Conservation (phyloP, 116 monocot genomes). For the Dioscorea cayenensis region DNA sequence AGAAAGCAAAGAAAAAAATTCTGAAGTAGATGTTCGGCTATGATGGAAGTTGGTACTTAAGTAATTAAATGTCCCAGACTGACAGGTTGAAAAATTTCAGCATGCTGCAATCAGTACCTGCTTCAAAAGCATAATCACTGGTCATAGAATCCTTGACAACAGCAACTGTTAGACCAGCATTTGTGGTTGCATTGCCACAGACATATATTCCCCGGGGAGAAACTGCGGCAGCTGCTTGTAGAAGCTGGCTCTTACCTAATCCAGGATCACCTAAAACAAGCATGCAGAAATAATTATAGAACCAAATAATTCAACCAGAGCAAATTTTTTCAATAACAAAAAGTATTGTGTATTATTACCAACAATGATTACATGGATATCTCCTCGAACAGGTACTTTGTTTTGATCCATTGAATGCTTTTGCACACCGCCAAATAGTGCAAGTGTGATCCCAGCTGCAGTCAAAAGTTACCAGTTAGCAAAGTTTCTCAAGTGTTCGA, state of each 20-base stretch:
- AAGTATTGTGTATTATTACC: slow-evolving; percentile 31
- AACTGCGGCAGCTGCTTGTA: slow-evolving; percentile 89
- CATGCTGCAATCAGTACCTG: slow-evolving; percentile 45
- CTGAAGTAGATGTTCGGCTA: no score
- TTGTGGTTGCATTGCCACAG: slow-evolving; percentile 98
- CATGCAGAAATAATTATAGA: not conserved
- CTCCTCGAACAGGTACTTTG: slow-evolving; percentile 97
- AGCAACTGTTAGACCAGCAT: slow-evolving; percentile 98
- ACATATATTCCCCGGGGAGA: slow-evolving; percentile 98
- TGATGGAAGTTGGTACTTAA: no score
- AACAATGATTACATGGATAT: slow-evolving; percentile 93
- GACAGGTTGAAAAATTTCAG: not conserved
- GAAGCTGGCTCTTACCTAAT: slow-evolving; percentile 95
- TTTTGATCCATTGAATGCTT: slow-evolving; percentile 91
- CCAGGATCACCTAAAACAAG: slow-evolving; percentile 82
- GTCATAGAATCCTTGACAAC: slow-evolving; percentile 96
- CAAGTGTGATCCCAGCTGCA: slow-evolving; percentile 89
- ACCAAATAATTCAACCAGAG: no score
- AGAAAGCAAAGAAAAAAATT: no score
- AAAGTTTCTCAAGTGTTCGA: no score
- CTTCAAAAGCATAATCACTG: slow-evolving; percentile 98
- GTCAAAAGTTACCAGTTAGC: not conserved
- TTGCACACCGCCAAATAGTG: slow-evolving; percentile 95
- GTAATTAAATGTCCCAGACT: no score
- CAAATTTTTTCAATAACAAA: not conserved